Evolutionary conservation across 2,329 filamentous ascomycete genomes (phyloP).

Genomic region (Juglanconis juglandina): DNA sequence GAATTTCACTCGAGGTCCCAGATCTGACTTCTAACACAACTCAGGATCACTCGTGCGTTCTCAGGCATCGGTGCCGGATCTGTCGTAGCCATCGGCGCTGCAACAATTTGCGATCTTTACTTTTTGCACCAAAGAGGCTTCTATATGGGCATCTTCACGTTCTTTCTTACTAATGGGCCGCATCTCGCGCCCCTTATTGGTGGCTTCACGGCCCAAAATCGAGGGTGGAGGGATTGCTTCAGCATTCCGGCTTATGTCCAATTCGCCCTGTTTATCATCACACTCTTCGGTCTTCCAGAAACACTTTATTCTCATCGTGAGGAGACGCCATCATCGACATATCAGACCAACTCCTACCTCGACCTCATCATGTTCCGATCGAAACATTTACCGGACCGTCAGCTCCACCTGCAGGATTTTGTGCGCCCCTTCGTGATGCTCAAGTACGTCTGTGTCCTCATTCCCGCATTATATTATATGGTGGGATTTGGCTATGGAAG

Average conservation of each 20-base stretch:
- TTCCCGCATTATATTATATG: constrained; percentile 24
- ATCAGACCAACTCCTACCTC: not conserved
- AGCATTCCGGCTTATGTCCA: constrained; percentile 27
- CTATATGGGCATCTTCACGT: constrained; percentile 24
- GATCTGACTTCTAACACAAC: not conserved
- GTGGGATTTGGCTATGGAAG: constrained; percentile 25
- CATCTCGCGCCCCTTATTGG: constrained; percentile 24
- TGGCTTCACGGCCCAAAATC: constrained; percentile 26
- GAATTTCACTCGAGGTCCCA: not conserved
- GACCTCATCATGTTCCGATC: constrained; percentile 13
- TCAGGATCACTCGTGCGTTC: constrained; percentile 19
- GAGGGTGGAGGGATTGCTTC: constrained; percentile 25
- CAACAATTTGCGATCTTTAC: constrained; percentile 22
- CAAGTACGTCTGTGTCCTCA: constrained; percentile 20
- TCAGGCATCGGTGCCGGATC: constrained; percentile 21
- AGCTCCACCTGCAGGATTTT: constrained; percentile 18
- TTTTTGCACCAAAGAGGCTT: constrained; percentile 24
- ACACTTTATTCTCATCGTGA: constrained; percentile 24
- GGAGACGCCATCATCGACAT: not conserved
- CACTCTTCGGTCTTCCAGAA: constrained; percentile 25
- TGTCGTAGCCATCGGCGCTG: constrained; percentile 20
- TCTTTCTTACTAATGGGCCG: constrained; percentile 22
- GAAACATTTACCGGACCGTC: constrained; percentile 4
- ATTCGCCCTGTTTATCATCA: constrained; percentile 21
- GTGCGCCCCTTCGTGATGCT: constrained; percentile 22